A percentile compares a stretch with the other conserved stretches of the same genome.
Evolutionary conservation across 495 filamentous ascomycete species (phyloP).

Genomic region (Aspergillus egyptiacus): DNA sequence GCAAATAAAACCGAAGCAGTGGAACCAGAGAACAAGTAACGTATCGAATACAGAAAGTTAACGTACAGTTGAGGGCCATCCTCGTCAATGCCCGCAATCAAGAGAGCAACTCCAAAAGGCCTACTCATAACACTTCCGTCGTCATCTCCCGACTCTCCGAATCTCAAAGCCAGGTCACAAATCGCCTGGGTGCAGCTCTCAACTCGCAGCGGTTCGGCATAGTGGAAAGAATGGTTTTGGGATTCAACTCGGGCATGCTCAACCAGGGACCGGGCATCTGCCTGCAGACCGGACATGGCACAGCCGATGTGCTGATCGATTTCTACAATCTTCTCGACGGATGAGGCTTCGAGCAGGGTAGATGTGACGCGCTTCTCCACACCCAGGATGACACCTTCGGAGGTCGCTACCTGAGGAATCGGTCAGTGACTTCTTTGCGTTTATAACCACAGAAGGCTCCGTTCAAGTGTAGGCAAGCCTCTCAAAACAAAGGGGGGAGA

Average conservation of each 20-base stretch:
- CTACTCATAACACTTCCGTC: slow-evolving; percentile 98
- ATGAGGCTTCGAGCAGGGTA: slow-evolving; percentile 90
- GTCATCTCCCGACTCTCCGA: slow-evolving; percentile 94
- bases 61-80: slow-evolving; percentile 86
- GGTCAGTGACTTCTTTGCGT: slow-evolving; percentile 16
- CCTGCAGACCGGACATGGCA: slow-evolving; percentile 96
- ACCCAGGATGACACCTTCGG: slow-evolving; percentile 87
- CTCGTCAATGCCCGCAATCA: slow-evolving; percentile 96
- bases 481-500: neutral
- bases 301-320: slow-evolving; percentile 98
- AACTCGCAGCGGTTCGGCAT: slow-evolving; percentile 85
- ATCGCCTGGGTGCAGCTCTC: slow-evolving; percentile 99
- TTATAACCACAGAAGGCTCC: neutral
- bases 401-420: slow-evolving; percentile 67
- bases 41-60: too few species aligned
- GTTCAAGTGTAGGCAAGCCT: neutral
- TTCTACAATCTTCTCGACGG: slow-evolving; percentile 98
- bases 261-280: slow-evolving; percentile 91
- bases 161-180: slow-evolving; percentile 92
- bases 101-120: slow-evolving; percentile 91
- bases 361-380: slow-evolving; percentile 99
- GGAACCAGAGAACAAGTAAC: too few species aligned
- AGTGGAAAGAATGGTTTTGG: slow-evolving; percentile 95
- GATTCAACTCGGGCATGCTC: slow-evolving; percentile 97
- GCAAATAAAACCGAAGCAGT: too few species aligned